Conservation (phyloP, 2,329 filamentous ascomycete genomes). For the Claviceps lovelessii region DNA sequence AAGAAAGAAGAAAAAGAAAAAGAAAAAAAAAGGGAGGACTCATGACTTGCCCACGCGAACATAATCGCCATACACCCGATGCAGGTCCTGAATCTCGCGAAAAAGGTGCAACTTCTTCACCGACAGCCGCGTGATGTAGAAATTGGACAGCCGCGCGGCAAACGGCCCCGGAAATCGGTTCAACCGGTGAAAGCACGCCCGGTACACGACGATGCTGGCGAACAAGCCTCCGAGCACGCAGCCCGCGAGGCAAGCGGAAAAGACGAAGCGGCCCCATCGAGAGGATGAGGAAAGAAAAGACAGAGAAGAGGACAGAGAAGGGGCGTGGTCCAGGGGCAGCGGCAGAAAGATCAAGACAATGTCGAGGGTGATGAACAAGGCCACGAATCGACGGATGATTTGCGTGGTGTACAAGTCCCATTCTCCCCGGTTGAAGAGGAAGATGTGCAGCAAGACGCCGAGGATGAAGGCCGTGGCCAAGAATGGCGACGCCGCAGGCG, state of each 20-base stretch:
- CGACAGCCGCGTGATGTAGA: constrained; percentile 10
- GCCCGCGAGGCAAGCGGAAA: neutral
- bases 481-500: neutral
- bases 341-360: neutral
- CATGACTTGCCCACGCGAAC: constrained; percentile 13
- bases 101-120: constrained; percentile 12
- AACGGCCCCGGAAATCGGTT: constrained; percentile 16
- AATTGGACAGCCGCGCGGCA: constrained; percentile 13
- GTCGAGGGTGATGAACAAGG: neutral
- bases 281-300: neutral
- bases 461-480: constrained; percentile 20
- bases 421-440: constrained; percentile 13
- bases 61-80: constrained; percentile 17
- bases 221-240: neutral
- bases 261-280: neutral
- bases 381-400: neutral
- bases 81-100: constrained; percentile 14
- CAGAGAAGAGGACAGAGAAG: neutral
- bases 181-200: constrained; percentile 13
- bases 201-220: constrained; percentile 11
- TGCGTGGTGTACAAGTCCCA: constrained; percentile 11
- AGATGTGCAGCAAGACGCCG: constrained; percentile 8
- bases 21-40: neutral
- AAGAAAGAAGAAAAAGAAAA: neutral
- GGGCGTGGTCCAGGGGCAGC: neutral